A percentile compares a stretch with the other conserved stretches of the same genome.
Conservation (phyloP, 306 rosid genomes). For the Vigna trinervia region DNA sequence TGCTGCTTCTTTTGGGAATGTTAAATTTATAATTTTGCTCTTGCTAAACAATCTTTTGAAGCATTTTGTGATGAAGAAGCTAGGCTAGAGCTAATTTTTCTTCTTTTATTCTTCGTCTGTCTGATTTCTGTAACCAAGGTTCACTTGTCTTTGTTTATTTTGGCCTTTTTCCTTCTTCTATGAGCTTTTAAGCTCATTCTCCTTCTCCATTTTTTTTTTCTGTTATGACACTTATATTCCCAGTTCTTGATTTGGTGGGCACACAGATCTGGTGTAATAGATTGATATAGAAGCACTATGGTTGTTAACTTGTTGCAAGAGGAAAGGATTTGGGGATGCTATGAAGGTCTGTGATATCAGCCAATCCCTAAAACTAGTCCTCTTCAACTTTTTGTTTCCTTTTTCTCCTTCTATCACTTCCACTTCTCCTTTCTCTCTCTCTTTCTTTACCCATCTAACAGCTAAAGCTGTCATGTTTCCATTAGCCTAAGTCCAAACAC, state of each 20-base stretch:
- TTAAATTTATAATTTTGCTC: slow-evolving; percentile 16
- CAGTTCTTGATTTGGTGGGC: slow-evolving; percentile 55
- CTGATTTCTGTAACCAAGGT: slow-evolving; percentile 41
- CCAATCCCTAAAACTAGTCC: slow-evolving; percentile 44
- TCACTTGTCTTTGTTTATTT: slow-evolving; percentile 50
- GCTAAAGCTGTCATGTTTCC: slow-evolving; percentile 57
- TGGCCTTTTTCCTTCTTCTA: slow-evolving; percentile 45
- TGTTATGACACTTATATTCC: slow-evolving; percentile 50
- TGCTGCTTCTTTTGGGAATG: slow-evolving; percentile 16
- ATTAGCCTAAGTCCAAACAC: slow-evolving; percentile 47
- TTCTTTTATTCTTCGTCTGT: slow-evolving; percentile 41
- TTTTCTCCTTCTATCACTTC: slow-evolving; percentile 34
- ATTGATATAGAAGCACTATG: slow-evolving; percentile 48
- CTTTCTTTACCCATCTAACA: slow-evolving; percentile 22
- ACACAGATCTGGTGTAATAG: slow-evolving; percentile 76
- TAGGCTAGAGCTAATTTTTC: slow-evolving; percentile 35
- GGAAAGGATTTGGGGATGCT: slow-evolving; percentile 52
- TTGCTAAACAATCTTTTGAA: slow-evolving; percentile 43
- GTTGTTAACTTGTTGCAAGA: slow-evolving; percentile 55
- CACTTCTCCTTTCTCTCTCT: not conserved
- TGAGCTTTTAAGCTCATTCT: slow-evolving; percentile 34
- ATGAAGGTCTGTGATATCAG: slow-evolving; percentile 61
- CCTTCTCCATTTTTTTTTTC: slow-evolving; percentile 25
- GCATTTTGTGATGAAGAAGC: slow-evolving; percentile 39
- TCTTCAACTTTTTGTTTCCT: slow-evolving; percentile 52